A percentile compares a stretch with the other conserved stretches of the same genome.
These are phyloP conservation scores for Acanthochlamys bracteata DNA, from an alignment of 106 monocot genomes.

Conservation along the genomic window DNA sequence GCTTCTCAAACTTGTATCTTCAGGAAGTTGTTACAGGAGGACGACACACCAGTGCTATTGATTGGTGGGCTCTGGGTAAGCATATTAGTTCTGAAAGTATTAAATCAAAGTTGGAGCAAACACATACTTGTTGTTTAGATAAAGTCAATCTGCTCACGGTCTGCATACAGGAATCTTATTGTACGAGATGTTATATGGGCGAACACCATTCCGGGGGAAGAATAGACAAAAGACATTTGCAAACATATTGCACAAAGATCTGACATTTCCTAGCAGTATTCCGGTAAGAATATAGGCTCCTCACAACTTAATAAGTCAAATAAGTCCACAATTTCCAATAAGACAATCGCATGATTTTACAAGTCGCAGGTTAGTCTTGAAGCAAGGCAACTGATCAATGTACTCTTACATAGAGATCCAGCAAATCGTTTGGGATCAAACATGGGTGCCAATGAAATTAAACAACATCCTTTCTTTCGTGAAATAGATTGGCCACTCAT, in stretches of 20 bases:
- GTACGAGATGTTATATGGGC: constrained; percentile 97
- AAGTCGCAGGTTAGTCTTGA: constrained; percentile 77
- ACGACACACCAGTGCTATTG: constrained; percentile 81
- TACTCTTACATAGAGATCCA: constrained; percentile 73
- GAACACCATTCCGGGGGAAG: constrained; percentile 94
- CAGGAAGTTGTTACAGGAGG: constrained; percentile 92
- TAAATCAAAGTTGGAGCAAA: too few species aligned
- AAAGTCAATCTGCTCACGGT: not conserved
- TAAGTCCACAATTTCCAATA: not conserved
- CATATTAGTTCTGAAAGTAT: not conserved
- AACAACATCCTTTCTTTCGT: constrained; percentile 78
- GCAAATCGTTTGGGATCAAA: constrained; percentile 65
- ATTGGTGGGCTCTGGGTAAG: constrained; percentile 99
- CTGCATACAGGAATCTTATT: constrained; percentile 75
- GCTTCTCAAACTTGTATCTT: constrained; percentile 14
- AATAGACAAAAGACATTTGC: constrained; percentile 86
- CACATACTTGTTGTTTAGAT: not conserved
- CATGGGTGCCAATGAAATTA: constrained; percentile 81
- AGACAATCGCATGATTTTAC: not conserved
- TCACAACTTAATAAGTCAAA: not conserved
- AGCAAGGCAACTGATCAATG: constrained; percentile 80
- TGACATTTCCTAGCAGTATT: constrained; percentile 93
- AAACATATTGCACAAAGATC: constrained; percentile 90
- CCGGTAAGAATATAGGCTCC: constrained; percentile 38
- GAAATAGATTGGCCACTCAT: constrained; percentile 96